Evolutionary conservation across 106 monocot genomes (phyloP).

Genomic region (Amphibolis antarctica): DNA sequence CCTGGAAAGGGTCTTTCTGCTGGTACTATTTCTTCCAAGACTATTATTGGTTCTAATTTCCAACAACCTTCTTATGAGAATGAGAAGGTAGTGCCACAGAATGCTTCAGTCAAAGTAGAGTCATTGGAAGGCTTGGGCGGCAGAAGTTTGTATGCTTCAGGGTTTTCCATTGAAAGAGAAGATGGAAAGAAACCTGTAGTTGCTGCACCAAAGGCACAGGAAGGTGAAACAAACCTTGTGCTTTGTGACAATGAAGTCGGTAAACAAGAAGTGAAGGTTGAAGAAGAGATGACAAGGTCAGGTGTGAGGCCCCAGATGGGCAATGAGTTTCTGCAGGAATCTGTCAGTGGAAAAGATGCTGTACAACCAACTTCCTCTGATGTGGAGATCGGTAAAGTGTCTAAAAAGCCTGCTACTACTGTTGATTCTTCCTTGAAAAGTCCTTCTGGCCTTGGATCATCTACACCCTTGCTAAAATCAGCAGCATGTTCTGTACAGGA

Average conservation of each 20-base stretch:
- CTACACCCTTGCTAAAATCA: conserved; percentile 43
- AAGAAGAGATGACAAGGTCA: not conserved
- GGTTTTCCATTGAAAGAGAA: not conserved
- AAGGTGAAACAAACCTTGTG: not conserved
- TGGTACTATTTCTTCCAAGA: too few species aligned
- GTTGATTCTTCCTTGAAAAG: not conserved
- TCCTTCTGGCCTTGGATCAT: conserved; percentile 86
- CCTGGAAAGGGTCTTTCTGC: too few species aligned
- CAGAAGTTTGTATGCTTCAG: not conserved
- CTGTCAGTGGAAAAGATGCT: not conserved
- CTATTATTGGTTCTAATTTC: too few species aligned
- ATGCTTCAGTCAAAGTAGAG: too few species aligned
- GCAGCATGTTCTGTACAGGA: conserved; percentile 30
- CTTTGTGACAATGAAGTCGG: not conserved
- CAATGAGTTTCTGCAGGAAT: not conserved
- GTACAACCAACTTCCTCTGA: not conserved
- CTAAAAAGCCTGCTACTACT: not conserved
- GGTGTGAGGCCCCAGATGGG: not conserved
- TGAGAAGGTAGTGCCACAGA: too few species aligned
- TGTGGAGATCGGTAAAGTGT: not conserved
- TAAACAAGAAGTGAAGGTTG: not conserved
- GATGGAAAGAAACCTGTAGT: not conserved
- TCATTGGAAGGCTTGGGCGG: not conserved
- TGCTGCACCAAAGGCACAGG: not conserved
- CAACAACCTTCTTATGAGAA: too few species aligned